Percentiles rank a stretch among this genome's conserved stretches.
phyloP scores from a whole-genome alignment of 306 rosid species.

The Lotus japonicus region DNA sequence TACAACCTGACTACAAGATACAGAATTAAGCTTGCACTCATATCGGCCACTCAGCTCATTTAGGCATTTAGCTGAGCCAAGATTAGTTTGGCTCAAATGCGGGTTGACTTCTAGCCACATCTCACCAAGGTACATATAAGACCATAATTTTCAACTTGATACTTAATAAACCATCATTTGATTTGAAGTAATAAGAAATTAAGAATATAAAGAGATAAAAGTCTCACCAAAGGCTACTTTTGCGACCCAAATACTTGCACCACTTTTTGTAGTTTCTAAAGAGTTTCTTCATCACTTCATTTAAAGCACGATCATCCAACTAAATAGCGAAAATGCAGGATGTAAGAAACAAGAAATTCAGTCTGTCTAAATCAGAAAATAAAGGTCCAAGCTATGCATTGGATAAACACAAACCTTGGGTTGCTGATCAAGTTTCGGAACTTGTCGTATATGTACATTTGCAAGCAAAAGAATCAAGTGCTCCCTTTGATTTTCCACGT shows the following conservation, averaged over 20 bases:
- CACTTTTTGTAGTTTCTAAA: constrained; percentile 86
- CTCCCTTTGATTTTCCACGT: constrained; percentile 95
- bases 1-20: background rate
- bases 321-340: constrained; percentile 19
- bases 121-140: constrained; percentile 3
- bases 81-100: background rate
- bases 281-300: constrained; percentile 87
- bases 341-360: constrained; percentile 3
- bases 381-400: background rate
- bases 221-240: constrained; percentile 97
- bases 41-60: background rate
- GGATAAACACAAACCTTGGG: constrained; percentile 52
- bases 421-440: constrained; percentile 62
- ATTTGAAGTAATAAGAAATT: constrained; percentile 6
- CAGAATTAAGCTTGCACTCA: background rate
- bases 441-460: constrained; percentile 74
- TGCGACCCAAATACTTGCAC: constrained; percentile 94
- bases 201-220: constrained; percentile 8
- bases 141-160: constrained; percentile 2
- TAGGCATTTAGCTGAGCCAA: background rate
- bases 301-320: constrained; percentile 86
- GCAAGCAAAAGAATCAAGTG: constrained; percentile 96
- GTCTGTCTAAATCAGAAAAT: constrained; percentile 4
- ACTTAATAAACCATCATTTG: background rate
- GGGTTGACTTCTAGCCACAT: background rate